Evolutionary conservation across 106 monocot genomes (phyloP).

Genomic region (Dioscorea zingiberensis): DNA sequence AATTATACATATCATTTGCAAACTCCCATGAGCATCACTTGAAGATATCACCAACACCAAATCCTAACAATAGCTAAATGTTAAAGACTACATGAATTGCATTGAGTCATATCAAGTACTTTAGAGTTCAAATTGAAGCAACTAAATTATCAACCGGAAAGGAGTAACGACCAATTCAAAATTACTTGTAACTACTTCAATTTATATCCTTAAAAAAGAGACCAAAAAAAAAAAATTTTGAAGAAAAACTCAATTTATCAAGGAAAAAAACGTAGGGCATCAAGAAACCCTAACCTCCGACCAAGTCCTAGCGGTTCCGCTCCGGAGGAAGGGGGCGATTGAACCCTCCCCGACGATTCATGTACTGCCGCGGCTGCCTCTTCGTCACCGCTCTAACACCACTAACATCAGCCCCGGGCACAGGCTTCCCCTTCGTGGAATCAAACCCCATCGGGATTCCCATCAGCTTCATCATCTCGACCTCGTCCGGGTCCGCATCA

Average conservation of each 20-base stretch:
- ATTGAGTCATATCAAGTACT: background rate
- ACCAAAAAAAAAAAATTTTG: background rate
- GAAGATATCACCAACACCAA: too few species aligned
- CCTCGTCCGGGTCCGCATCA: slow-evolving; percentile 55
- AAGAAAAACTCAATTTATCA: background rate
- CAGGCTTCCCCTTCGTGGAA: slow-evolving; percentile 91
- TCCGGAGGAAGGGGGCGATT: slow-evolving; percentile 85
- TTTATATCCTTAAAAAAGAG: background rate
- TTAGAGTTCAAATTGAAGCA: background rate
- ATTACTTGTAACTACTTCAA: background rate
- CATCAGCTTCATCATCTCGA: slow-evolving; percentile 96
- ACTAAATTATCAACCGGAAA: background rate
- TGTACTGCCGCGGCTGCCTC: slow-evolving; percentile 96
- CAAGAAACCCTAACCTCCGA: slow-evolving; percentile 25
- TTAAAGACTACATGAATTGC: background rate
- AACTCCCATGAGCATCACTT: too few species aligned
- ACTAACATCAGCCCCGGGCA: slow-evolving; percentile 71
- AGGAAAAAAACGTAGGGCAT: background rate
- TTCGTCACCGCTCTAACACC: slow-evolving; percentile 75
- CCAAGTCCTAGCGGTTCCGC: slow-evolving; percentile 42
- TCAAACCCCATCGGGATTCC: slow-evolving; percentile 92
- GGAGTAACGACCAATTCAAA: background rate
- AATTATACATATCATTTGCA: too few species aligned
- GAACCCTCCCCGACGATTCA: slow-evolving; percentile 96
- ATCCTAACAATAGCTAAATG: too few species aligned